These are phyloP conservation scores for Acanthamoeba culbertsoni DNA, from an alignment of 208 protist species.

Conservation along the genomic window DNA sequence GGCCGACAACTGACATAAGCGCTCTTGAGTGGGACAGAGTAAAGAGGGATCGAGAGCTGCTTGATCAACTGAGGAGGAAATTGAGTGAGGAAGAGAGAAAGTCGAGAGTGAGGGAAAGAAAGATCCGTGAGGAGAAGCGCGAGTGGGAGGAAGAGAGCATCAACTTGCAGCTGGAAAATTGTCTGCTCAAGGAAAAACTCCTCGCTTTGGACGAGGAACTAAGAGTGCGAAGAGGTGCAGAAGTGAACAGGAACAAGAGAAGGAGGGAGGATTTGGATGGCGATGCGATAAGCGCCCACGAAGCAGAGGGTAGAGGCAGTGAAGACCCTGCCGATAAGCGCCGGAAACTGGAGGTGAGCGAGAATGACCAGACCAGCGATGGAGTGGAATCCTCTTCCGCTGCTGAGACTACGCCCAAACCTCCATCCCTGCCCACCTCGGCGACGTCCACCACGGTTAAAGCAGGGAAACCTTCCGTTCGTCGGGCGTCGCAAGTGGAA, in stretches of 20 bases:
- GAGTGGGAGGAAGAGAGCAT: constrained; percentile 27
- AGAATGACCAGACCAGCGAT: neutral
- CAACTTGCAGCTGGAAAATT: constrained; percentile 15
- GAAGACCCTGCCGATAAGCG: neutral
- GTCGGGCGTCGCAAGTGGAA: neutral
- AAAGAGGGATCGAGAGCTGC: neutral
- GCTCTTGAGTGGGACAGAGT: neutral
- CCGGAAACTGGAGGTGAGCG: no score
- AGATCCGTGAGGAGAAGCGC: neutral
- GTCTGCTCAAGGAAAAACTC: constrained; percentile 13
- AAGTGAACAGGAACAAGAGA: neutral
- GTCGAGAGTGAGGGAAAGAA: neutral
- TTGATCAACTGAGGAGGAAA: neutral
- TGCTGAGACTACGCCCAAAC: neutral
- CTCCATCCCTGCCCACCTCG: neutral
- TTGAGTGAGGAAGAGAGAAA: neutral
- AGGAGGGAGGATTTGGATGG: neutral
- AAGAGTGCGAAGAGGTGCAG: neutral
- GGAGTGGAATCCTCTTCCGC: no score
- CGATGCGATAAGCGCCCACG: neutral
- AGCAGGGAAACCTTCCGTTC: no score
- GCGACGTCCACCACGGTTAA: neutral
- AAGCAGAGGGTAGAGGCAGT: neutral
- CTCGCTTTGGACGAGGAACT: neutral
- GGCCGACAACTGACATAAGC: neutral